Evolutionary conservation across 495 filamentous ascomycete species (phyloP), one percentile per base, ranked within the genome.

Genomic region (Penicilliopsis zonata): DNA sequence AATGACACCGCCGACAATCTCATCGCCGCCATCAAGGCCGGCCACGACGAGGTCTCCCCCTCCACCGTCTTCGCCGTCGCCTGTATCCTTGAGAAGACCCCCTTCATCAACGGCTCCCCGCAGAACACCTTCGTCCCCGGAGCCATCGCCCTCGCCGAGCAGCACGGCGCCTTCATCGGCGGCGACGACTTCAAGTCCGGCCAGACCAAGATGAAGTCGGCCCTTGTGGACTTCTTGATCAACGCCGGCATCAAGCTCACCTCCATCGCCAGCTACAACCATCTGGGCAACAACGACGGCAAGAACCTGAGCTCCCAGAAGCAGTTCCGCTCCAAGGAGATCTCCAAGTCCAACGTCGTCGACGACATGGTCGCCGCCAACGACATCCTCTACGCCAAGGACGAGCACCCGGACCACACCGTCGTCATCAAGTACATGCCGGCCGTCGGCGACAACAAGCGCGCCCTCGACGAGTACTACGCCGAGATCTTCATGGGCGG

Each of bases 181-280:
- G 90, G 90, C 45, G 90, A 98, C 57, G 90, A 98, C 65, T 98
- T 98, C 77, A 98, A 98, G 74, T 96, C 90, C 32, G 90, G 90
- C 38, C 90, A 98, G 72, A 98, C 90, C 48, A 98, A 98, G 77
- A 98, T 98, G 90, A 98, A 98, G 62, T 94, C 86, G 23, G 92
- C 92, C 13, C 76, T 98, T 12, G 92, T 96, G 12, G 90, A 98
- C 64, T 98, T 98, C 70, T 61, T 98, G 47, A 90, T 98, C 77
- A 94, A 78, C 57, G 92, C 90, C 34, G 90, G 90, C 54, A 94
- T 98, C 71, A 94, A 94, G 72, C 78, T 98, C 45, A 98, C 92
- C 33, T 94, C 92, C 33, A 96, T 98, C 60, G 84, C 90, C 45
- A 90, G 82, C 65, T 98, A 96, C 74, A 98, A 98, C 72, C 92